These are phyloP conservation scores for Ricinus communis DNA, from an alignment of 345 rosid species.

Conservation along the genomic window DNA sequence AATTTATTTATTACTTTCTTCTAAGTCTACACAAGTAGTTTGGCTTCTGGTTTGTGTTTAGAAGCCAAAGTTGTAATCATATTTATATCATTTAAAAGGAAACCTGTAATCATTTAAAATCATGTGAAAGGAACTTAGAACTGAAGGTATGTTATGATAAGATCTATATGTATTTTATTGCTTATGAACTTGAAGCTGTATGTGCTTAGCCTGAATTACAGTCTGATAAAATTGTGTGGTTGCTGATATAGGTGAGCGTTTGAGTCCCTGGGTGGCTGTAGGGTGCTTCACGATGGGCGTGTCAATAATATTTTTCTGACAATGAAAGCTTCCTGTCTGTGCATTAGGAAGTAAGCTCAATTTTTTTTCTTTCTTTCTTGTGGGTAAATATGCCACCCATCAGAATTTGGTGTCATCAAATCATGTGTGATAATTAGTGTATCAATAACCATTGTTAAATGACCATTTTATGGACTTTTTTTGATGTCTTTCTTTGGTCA, in stretches of 20 bases:
- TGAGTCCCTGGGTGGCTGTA: constrained; percentile 90
- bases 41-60: too few species aligned
- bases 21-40: too few species aligned
- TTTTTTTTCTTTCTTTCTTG: constrained; percentile 17
- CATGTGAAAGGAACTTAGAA: constrained; percentile 3
- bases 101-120: background rate
- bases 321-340: constrained; percentile 10
- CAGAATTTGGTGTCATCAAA: constrained; percentile 9
- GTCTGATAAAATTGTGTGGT: constrained; percentile 6
- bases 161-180: background rate
- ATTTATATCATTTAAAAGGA: too few species aligned
- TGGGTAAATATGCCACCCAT: constrained; percentile 4
- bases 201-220: constrained; percentile 9
- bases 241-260: constrained; percentile 73
- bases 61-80: too few species aligned
- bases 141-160: background rate
- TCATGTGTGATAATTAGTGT: constrained; percentile 18
- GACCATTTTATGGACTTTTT: constrained; percentile 6
- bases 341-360: constrained; percentile 23
- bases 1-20: too few species aligned
- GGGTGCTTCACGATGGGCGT: constrained; percentile 94
- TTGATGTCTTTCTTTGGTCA: constrained; percentile 19
- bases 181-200: background rate
- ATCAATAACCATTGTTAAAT: constrained; percentile 12
- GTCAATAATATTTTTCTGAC: constrained; percentile 79